A percentile compares a stretch with the other conserved stretches of the same genome.
Evolutionary conservation across 2,329 filamentous ascomycete genomes (phyloP).

Genomic region (Capronia americana): DNA sequence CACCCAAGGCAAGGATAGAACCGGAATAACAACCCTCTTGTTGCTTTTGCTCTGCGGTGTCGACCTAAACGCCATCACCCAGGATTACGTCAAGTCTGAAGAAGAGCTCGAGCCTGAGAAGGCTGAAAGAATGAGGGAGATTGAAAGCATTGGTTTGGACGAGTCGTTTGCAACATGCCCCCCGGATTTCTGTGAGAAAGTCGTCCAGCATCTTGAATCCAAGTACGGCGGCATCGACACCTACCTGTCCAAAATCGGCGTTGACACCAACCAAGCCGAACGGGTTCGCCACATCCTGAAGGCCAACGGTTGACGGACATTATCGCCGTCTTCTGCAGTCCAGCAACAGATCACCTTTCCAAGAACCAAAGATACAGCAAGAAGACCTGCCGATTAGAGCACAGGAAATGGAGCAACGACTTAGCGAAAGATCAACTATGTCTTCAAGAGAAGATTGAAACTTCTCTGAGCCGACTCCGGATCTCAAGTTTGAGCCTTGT

Average conservation of each 20-base stretch:
- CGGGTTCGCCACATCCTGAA: conserved; percentile 40
- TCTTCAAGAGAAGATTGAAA: neutral
- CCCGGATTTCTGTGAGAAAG: conserved; percentile 65
- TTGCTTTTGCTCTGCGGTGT: conserved; percentile 67
- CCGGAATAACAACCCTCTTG: conserved; percentile 73
- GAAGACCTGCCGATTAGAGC: neutral
- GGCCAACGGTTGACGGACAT: neutral
- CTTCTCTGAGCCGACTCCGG: neutral
- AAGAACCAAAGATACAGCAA: neutral
- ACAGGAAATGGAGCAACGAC: neutral
- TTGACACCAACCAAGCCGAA: conserved; percentile 55
- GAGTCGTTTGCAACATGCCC: conserved; percentile 75
- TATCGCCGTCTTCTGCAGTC: neutral
- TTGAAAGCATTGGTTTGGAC: conserved; percentile 71
- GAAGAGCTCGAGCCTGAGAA: conserved; percentile 66
- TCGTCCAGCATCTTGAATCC: conserved; percentile 64
- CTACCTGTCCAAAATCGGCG: conserved; percentile 71
- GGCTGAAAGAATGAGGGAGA: conserved; percentile 70
- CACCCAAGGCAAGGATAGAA: conserved; percentile 88
- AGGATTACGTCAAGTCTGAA: conserved; percentile 75
- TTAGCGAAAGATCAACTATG: neutral
- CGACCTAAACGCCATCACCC: conserved; percentile 61
- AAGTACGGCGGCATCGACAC: conserved; percentile 69
- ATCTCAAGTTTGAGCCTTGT: neutral
- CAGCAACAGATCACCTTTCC: neutral